Percentiles rank a stretch among this genome's conserved stretches.
phyloP scores from a whole-genome alignment of 495 filamentous ascomycete genomes.

The Hyaloscypha hepaticicola region DNA sequence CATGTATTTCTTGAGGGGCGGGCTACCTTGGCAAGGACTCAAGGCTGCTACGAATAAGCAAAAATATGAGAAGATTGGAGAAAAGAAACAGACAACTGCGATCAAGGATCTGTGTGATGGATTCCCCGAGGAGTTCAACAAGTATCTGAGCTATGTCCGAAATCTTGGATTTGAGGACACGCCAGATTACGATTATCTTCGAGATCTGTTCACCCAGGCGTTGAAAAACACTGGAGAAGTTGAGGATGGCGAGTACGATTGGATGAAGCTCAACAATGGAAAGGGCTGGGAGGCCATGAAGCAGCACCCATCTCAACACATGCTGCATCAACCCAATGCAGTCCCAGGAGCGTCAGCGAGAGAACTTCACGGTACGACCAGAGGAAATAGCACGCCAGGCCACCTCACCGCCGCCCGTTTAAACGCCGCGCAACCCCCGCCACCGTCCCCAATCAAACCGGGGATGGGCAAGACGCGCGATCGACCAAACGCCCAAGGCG shows the following conservation, averaged over 20 bases:
- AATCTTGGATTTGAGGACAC: slow-evolving; percentile 99
- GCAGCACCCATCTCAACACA: slow-evolving; percentile 73
- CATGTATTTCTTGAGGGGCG: slow-evolving; percentile 98
- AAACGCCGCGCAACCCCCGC: slow-evolving; percentile 92
- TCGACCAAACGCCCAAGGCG: slow-evolving; percentile 73
- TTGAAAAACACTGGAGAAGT: slow-evolving; percentile 91
- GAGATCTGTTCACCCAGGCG: slow-evolving; percentile 95
- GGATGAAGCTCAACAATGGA: slow-evolving; percentile 98
- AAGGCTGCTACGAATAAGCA: slow-evolving; percentile 99
- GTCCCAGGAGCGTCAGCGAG: slow-evolving; percentile 73
- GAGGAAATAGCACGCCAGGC: slow-evolving; percentile 58
- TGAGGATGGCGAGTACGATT: slow-evolving; percentile 99
- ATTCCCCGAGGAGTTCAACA: slow-evolving; percentile 96
- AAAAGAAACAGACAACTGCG: slow-evolving; percentile 97
- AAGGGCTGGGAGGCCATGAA: slow-evolving; percentile 91
- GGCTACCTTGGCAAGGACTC: slow-evolving; percentile 96
- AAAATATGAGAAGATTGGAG: slow-evolving; percentile 99
- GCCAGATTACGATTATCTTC: slow-evolving; percentile 96
- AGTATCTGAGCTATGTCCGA: slow-evolving; percentile 94
- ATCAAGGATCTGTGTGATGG: slow-evolving; percentile 97
- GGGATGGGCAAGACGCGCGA: slow-evolving; percentile 76
- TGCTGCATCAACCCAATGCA: slow-evolving; percentile 72
- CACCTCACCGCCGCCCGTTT: slow-evolving; percentile 84
- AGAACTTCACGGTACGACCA: slow-evolving; percentile 65
- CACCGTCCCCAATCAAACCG: slow-evolving; percentile 80